Evolutionary conservation across 306 rosid species (phyloP).

Genomic region (Pyrus communis): DNA sequence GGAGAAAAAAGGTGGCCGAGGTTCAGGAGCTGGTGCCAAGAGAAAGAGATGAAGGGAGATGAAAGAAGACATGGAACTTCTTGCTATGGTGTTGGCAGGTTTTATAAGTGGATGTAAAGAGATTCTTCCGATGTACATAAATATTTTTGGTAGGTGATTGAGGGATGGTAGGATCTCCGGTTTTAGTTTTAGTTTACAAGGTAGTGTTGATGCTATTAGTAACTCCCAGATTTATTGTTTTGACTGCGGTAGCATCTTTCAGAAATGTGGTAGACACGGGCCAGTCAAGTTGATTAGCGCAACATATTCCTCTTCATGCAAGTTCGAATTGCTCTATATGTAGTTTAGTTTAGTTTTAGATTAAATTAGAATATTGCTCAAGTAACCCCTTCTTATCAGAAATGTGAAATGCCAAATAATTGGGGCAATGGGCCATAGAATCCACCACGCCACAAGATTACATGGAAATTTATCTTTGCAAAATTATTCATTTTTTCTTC

Average conservation of each 20-base stretch:
- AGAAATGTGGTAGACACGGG: neutral
- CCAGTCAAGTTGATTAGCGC: neutral
- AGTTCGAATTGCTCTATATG: neutral
- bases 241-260: too few species aligned
- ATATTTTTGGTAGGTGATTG: constrained; percentile 11
- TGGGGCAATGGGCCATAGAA: too few species aligned
- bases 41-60: constrained; percentile 66
- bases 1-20: constrained; percentile 51
- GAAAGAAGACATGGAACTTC: neutral
- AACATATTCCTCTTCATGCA: neutral
- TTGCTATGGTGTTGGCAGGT: neutral
- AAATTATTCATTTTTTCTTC: too few species aligned
- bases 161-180: neutral
- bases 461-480: too few species aligned
- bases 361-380: too few species aligned
- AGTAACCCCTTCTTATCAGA: too few species aligned
- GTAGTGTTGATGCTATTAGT: neutral
- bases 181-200: neutral
- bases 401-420: too few species aligned
- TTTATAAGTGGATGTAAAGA: neutral
- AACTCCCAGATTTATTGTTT: neutral
- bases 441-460: too few species aligned
- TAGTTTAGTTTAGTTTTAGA: neutral
- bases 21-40: constrained; percentile 57
- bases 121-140: neutral